Evolutionary conservation across 2,329 filamentous ascomycete species (phyloP).

Genomic region (Orbilia blumenaviensis): DNA sequence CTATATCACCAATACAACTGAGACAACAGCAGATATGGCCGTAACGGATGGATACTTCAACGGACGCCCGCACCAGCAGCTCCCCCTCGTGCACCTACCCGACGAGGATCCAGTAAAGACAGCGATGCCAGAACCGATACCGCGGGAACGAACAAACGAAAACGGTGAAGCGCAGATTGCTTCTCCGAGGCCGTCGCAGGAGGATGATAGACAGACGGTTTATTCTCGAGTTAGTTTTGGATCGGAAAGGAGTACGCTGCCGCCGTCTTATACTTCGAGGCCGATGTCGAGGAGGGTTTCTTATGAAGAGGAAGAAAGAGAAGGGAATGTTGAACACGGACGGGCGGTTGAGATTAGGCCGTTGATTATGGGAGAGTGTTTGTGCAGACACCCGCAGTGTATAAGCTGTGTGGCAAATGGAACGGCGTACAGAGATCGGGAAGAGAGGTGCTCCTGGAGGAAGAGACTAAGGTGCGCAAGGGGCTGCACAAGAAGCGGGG

Average conservation of each 20-base stretch:
- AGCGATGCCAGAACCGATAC: constrained; percentile 38
- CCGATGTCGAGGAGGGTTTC: constrained; percentile 31
- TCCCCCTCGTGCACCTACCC: constrained; percentile 39
- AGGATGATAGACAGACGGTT: constrained; percentile 41
- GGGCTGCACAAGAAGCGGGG: constrained; percentile 22
- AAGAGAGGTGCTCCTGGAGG: constrained; percentile 19
- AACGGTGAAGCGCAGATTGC: background rate
- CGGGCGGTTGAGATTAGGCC: constrained; percentile 11
- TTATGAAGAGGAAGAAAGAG: constrained; percentile 39
- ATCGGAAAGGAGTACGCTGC: constrained; percentile 51
- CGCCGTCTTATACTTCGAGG: constrained; percentile 49
- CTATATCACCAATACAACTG: constrained; percentile 47
- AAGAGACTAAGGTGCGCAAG: constrained; percentile 35
- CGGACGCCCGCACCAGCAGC: constrained; percentile 47
- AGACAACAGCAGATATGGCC: constrained; percentile 46
- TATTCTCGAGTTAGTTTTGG: constrained; percentile 49
- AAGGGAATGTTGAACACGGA: background rate
- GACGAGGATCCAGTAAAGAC: constrained; percentile 50
- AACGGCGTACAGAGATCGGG: constrained; percentile 7
- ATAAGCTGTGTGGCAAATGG: constrained; percentile 47
- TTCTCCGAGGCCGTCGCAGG: constrained; percentile 14
- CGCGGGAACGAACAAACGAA: background rate
- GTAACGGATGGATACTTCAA: constrained; percentile 53
- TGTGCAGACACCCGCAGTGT: constrained; percentile 46
- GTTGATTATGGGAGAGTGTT: constrained; percentile 38